Evolutionary conservation across 2,329 filamentous ascomycete species (phyloP).

Genomic region (Lachnellula subtilissima): DNA sequence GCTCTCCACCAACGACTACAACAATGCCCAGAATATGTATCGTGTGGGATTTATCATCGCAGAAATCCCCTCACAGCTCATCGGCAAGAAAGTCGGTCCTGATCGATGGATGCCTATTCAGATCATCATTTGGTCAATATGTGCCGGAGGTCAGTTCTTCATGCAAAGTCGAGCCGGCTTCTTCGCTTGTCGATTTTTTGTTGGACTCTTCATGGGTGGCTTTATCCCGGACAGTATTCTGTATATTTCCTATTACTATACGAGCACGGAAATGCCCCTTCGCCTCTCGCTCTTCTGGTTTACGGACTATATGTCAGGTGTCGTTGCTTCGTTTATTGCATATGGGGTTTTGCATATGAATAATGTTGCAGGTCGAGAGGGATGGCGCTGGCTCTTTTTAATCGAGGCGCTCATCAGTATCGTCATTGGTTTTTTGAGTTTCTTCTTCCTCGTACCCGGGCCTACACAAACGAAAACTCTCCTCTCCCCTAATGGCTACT

Average conservation of each 20-base stretch:
- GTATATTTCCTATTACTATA: slow-evolving; percentile 74
- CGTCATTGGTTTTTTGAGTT: slow-evolving; percentile 47
- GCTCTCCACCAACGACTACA: slow-evolving; percentile 28
- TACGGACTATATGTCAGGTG: slow-evolving; percentile 42
- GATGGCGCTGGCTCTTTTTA: slow-evolving; percentile 52
- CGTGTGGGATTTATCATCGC: slow-evolving; percentile 39
- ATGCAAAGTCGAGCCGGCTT: slow-evolving; percentile 40
- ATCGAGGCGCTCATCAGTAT: slow-evolving; percentile 53
- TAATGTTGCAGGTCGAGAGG: slow-evolving; percentile 44
- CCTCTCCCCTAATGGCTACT: slow-evolving; percentile 58
- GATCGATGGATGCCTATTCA: slow-evolving; percentile 48
- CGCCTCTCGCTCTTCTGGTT: slow-evolving; percentile 66
- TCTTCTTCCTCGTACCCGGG: slow-evolving; percentile 54
- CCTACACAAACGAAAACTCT: slow-evolving; percentile 53
- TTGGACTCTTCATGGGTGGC: slow-evolving; percentile 38
- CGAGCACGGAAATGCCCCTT: slow-evolving; percentile 61
- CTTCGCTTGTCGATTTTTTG: slow-evolving; percentile 37
- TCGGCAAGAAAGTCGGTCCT: slow-evolving; percentile 43
- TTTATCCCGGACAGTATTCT: slow-evolving; percentile 62
- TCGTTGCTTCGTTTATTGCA: slow-evolving; percentile 49
- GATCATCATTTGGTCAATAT: slow-evolving; percentile 46
- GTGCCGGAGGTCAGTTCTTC: slow-evolving; percentile 42
- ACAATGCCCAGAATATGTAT: slow-evolving; percentile 33
- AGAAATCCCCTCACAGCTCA: slow-evolving; percentile 44
- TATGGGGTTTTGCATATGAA: slow-evolving; percentile 50